Base-by-base conservation (phyloP, 2,329 filamentous ascomycete genomes). In the Aspergillus aculeatus region DNA sequence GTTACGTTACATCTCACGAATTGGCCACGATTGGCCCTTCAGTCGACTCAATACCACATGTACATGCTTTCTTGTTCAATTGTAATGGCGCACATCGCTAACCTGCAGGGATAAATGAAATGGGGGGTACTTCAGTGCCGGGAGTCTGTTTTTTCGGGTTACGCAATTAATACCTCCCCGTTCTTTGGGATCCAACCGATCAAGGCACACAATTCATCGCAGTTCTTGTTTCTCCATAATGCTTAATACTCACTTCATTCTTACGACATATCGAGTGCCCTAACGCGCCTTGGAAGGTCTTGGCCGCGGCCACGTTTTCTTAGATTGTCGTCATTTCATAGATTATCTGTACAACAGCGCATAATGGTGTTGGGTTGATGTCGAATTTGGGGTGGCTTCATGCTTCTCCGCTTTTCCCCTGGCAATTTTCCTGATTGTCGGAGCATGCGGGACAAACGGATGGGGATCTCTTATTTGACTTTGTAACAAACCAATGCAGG, bases 1-100 rank as follows among this genome's bases (percentile, higher is more conserved):
- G 53, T 55, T 55, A 55, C 53, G 53, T 55, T 55, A 21, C 51
- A 32, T 23, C 47, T 55, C 31, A 55, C 47, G 53, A 55, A 12
- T 31, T 55, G 53, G n/a, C 53, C 47, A 47, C 4, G 12, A 31
- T 19, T 11, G 26, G 26, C 12, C 11, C 26, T 32, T 55, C 14
- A 21, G 9, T 31, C 14, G 38, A 44, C 16, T 29, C 51, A 35
- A 24, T 44, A 24, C 2, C 6, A 29, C 35, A n/a, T 55, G 24
- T 47, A 55, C 3, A 31, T 31, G 41, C 47, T 29, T 50, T 26
- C 10, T 49, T 26, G 47, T 49, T 50, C 11, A 29, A 10, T 50
- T 50, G 29, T 29, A 29, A 26, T 24, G 24, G 48, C 23, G 48
- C 24, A 44, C 6, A 44, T 19, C 16, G 38, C 38, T 44, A 9